Evolutionary conservation across 306 rosid genomes (phyloP).

Genomic region (Echinosophora koreensis): DNA sequence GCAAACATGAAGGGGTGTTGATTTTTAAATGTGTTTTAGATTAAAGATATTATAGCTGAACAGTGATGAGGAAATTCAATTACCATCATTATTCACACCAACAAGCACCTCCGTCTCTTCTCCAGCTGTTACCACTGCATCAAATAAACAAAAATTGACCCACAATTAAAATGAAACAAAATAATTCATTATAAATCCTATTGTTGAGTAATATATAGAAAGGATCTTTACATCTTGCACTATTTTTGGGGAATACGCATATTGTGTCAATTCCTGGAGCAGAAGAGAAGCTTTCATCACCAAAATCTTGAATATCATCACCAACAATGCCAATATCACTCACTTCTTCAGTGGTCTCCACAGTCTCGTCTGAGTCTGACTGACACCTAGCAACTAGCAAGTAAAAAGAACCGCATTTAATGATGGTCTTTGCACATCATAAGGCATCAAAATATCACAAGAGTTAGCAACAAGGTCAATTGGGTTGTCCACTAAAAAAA

Average conservation of each 20-base stretch:
- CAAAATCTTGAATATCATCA: slow-evolving; percentile 75
- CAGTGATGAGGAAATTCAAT: slow-evolving; percentile 13
- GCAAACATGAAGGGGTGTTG: neutral
- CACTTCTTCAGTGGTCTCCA: slow-evolving; percentile 61
- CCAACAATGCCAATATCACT: slow-evolving; percentile 73
- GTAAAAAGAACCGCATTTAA: slow-evolving; percentile 8
- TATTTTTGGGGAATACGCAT: slow-evolving; percentile 69
- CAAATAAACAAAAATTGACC: slow-evolving; percentile 13
- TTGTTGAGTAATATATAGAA: neutral
- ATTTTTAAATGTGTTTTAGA: neutral
- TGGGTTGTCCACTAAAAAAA: neutral
- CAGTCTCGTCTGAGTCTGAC: slow-evolving; percentile 52
- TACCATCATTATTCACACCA: slow-evolving; percentile 80
- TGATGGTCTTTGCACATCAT: neutral
- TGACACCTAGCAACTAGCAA: slow-evolving; percentile 66
- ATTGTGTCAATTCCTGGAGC: slow-evolving; percentile 74
- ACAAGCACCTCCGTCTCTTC: slow-evolving; percentile 74
- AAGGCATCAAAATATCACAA: neutral
- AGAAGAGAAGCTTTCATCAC: slow-evolving; percentile 61
- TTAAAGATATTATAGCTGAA: neutral
- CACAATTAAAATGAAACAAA: neutral
- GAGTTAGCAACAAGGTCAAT: neutral
- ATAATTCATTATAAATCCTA: neutral
- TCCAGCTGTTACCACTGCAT: slow-evolving; percentile 70
- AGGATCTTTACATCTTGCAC: slow-evolving; percentile 58